Conservation (phyloP, 2,329 filamentous ascomycete genomes). For the Trichoderma arundinaceum region DNA sequence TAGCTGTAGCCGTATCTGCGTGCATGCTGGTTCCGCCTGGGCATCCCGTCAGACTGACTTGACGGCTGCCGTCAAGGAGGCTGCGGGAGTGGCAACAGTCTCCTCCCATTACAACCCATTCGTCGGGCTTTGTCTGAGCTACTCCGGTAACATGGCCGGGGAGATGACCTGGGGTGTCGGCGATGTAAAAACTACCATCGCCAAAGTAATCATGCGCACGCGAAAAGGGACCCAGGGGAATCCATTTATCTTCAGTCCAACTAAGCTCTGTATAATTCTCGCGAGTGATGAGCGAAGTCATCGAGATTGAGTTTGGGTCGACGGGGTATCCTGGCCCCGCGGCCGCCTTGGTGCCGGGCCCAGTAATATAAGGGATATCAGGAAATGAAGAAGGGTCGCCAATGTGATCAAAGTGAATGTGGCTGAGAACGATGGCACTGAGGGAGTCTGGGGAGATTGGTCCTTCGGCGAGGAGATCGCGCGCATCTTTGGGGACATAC, state of each 20-base stretch:
- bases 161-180: constrained; percentile 13
- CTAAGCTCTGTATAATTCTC: background rate
- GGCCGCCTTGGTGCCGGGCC: background rate
- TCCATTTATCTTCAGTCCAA: background rate
- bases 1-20: background rate
- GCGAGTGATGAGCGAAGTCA: background rate
- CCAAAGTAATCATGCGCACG: constrained; percentile 4
- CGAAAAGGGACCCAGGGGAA: background rate
- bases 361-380: background rate
- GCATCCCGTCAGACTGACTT: background rate
- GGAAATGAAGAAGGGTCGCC: constrained; percentile 1
- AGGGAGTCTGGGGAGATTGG: background rate
- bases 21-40: constrained; percentile 11
- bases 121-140: background rate
- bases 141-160: constrained; percentile 1
- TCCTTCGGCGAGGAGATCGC: background rate
- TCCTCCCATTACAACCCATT: constrained; percentile 10
- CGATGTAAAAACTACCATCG: background rate
- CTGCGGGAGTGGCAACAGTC: constrained; percentile 1
- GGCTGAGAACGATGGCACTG: background rate
- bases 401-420: constrained; percentile 5
- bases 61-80: constrained; percentile 3
- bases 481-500: background rate
- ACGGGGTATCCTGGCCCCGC: background rate
- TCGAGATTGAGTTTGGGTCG: background rate